Evolutionary conservation across 306 rosid species (phyloP), one percentile per base, ranked within the genome.

Genomic region (Lotus japonicus): DNA sequence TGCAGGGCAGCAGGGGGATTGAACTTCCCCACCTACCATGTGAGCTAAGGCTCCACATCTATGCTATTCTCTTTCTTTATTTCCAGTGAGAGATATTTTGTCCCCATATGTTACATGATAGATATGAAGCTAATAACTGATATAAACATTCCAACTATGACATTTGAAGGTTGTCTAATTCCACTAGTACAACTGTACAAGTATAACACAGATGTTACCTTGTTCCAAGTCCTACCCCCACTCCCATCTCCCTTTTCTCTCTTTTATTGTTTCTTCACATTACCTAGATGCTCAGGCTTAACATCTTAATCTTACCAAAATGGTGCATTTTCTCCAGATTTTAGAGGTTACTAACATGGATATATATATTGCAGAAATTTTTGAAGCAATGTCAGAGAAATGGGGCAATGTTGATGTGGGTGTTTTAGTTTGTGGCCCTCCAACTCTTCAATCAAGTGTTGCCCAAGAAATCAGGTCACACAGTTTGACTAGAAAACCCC

Each of bases 371-470:
- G 95, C 90, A 92, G 97, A 82, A 62, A 90, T 82, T 51, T 85
- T 90, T 43, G 89, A 46, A 39, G 19, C 33, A 19, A 58, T 83
- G 72, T 84, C 96, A 2, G 85, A 83, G 73, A 63, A 74, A 49
- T 88, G 97, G 92, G 89, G 90, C 0, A 73, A 21, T 28, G 92
- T 90, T 41, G 90, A 92, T 66, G 84, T 75, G 8, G 98, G 94
- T 15, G 90, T 92, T 4, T n/a, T 92, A 39, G 90, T 90, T 23
- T 92, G 98, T 71, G 98, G 98, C 60, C 98, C 97, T 77, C 79
- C 89, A 48, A 74, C 94, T 15, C 96, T 92, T 68, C 87, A 88
- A 50, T 7, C 87, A n/a, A 88, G 94, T 74, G 94, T 92, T 55
- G 98, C 97, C 1, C 59, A 74, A 68, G 98, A 87, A 79, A 90